These are phyloP conservation scores for Fusarium sp. DNA, from an alignment of 2,329 filamentous ascomycete species.

Conservation along the genomic window DNA sequence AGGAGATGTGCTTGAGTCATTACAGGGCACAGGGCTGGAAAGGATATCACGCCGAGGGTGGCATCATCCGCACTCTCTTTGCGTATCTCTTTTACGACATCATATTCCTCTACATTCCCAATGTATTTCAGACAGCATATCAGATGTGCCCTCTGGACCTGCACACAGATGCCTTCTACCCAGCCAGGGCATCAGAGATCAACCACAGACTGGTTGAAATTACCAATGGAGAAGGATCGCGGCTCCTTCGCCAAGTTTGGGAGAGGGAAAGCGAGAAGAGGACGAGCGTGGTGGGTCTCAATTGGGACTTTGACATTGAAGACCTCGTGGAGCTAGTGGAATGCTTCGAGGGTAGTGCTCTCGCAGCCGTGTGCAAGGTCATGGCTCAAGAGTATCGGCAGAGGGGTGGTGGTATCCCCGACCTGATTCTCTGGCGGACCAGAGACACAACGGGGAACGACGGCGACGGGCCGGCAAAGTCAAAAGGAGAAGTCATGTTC, in stretches of 20 bases:
- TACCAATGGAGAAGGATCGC: conserved; percentile 80
- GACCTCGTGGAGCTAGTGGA: conserved; percentile 83
- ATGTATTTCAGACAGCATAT: conserved; percentile 96
- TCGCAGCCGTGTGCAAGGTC: conserved; percentile 90
- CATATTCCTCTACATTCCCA: conserved; percentile 91
- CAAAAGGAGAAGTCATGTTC: conserved; percentile 76
- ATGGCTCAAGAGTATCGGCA: conserved; percentile 95
- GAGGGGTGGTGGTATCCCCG: conserved; percentile 88
- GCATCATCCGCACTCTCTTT: conserved; percentile 91
- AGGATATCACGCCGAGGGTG: conserved; percentile 92
- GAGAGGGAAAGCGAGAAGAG: conserved; percentile 73
- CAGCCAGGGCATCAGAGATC: conserved; percentile 87
- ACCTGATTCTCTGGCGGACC: conserved; percentile 87
- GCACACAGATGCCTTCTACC: conserved; percentile 92
- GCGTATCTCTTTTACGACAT: conserved; percentile 94
- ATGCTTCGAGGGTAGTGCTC: conserved; percentile 83
- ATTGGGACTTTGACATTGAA: conserved; percentile 86
- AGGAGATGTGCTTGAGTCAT: conserved; percentile 91
- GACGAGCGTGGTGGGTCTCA: conserved; percentile 90
- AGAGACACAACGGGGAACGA: conserved; percentile 45
- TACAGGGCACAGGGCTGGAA: conserved; percentile 91
- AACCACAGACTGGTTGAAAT: conserved; percentile 89
- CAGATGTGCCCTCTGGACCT: conserved; percentile 95
- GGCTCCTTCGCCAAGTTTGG: conserved; percentile 77
- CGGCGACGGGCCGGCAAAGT: conserved; percentile 47